Evolutionary conservation across 1,284 basidiomycete genomes (phyloP).

Genomic region (Puccinia polysora): DNA sequence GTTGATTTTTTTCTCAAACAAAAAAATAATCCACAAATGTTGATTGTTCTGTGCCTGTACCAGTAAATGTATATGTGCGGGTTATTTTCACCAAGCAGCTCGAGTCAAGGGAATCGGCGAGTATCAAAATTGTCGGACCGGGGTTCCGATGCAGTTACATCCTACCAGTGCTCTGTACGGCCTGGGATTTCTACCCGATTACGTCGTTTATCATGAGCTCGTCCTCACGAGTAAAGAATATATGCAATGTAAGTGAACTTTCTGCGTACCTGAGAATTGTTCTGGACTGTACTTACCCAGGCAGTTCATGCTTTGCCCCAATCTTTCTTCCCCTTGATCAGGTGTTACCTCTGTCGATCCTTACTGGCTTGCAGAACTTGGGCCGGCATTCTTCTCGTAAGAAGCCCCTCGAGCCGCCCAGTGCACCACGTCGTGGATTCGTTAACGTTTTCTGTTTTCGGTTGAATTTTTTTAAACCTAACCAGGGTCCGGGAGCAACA

Average conservation of each 20-base stretch:
- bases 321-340: constrained; percentile 57
- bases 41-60: not conserved
- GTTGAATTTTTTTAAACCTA: constrained; percentile 33
- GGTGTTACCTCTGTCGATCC: constrained; percentile 93
- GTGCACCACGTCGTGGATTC: constrained; percentile 52
- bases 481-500: constrained; percentile 58
- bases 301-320: too few species aligned
- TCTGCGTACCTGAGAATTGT: constrained; percentile 65
- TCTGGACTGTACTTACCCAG: constrained; percentile 67
- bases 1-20: not conserved
- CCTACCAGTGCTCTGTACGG: constrained; percentile 96
- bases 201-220: constrained; percentile 28
- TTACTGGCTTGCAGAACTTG: constrained; percentile 71
- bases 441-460: not conserved
- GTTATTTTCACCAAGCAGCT: constrained; percentile 98
- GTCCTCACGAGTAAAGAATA: constrained; percentile 41
- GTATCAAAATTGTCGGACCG: constrained; percentile 96
- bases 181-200: constrained; percentile 69
- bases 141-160: constrained; percentile 81
- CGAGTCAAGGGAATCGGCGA: constrained; percentile 97
- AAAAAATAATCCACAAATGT: constrained; percentile 19
- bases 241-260: constrained; percentile 59
- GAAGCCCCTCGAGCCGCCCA: too few species aligned
- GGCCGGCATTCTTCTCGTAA: constrained; percentile 52
- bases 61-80: constrained; percentile 94